Evolutionary conservation across 2,329 filamentous ascomycete species (phyloP).

Genomic region (Curvularia verruculosa): DNA sequence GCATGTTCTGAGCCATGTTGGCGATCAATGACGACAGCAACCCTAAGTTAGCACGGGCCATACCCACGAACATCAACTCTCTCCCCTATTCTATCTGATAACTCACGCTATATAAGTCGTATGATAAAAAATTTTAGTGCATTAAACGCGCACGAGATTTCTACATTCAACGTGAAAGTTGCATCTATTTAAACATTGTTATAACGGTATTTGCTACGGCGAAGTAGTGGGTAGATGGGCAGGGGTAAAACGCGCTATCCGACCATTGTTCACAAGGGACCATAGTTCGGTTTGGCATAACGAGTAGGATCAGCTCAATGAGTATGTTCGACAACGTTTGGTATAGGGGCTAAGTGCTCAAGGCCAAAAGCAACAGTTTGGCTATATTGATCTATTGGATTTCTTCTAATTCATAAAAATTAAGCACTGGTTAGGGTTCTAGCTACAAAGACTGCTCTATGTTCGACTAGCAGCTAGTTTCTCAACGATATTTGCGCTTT

Average conservation of each 20-base stretch:
- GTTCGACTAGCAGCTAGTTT: no score
- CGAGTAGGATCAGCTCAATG: no score
- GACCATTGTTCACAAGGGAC: neutral
- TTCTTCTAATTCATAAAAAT: no score
- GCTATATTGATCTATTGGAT: no score
- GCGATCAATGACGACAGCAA: neutral
- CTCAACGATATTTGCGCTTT: neutral
- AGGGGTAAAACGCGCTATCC: no score
- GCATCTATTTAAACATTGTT: neutral
- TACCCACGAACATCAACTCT: neutral
- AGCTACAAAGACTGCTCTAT: no score
- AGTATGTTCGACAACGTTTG: no score
- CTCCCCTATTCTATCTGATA: neutral
- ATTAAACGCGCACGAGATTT: neutral
- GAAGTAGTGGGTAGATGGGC: neutral
- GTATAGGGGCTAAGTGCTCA: no score
- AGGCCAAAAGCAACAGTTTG: no score
- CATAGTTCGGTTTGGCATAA: neutral
- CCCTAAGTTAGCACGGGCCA: neutral
- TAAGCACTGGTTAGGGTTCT: no score
- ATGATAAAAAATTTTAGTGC: neutral
- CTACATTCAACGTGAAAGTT: neutral
- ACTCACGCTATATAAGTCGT: neutral
- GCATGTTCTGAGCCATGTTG: neutral
- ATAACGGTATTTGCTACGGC: neutral